Base-by-base conservation (phyloP, 2,329 filamentous ascomycete species). In the Diaporthe ilicicola region DNA sequence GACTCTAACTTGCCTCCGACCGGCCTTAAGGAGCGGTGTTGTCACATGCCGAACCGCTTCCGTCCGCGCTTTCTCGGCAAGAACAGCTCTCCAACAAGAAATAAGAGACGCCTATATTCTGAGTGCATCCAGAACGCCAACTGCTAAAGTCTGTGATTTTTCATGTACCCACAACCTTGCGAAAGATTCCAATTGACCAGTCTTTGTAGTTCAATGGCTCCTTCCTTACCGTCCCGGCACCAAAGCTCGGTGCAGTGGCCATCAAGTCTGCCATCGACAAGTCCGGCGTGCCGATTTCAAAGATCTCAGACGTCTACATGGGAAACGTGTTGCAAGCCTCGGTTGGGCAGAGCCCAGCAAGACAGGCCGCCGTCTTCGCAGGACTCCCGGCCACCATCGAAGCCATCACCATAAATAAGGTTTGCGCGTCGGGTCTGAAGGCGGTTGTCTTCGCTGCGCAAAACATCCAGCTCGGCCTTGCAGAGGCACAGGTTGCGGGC, bases 371-470 rank as follows among this genome's bases (percentile, higher is more conserved):
- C 74, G 92, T 98, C 72, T 95, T 97, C 78, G 94, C 96, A 4
- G 95, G 95, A 2, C 89, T 98, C 4, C 88, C 94, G 12, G 85
- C 90, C n/a, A 90, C 87, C 8, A 88, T 97, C 70, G 96, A 99
- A 83, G 93, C 95, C 44, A 91, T 92, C 64, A 98, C 96, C 19
- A 92, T 99, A 82, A 99, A 99, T 87, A 99, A 99, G 84, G 96
- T 99, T 72, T 99, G 96, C 85, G 93, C 96, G 4, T 98, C 95
- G 0, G 96, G 96, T 6, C 86, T 99, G 75, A 99, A 99, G 82
- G 93, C 96, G 1, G 94, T 98, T 5, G 91, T 89, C 27, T 88
- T 98, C 54, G 96, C 95, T 1, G 95, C 95, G 1, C 94, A 97
- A 79, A 96, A 97, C 78, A 97, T 98, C 76, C 94, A 98, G 82